Evolutionary conservation across 805 yeast genomes (phyloP).

Genomic region (Maudiozyma saulgeensis): DNA sequence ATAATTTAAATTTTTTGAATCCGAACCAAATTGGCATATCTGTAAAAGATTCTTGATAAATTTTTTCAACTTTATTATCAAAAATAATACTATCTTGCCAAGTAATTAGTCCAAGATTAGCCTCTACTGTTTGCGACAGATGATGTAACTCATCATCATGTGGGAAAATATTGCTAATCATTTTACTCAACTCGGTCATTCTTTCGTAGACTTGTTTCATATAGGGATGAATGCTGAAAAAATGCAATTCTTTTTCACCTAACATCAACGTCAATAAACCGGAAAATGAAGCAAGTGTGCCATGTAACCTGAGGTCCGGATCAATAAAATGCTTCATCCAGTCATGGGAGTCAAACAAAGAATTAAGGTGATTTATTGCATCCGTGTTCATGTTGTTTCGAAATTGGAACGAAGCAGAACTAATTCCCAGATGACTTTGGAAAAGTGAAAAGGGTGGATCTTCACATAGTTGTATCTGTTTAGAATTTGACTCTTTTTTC

Average conservation of each 20-base stretch:
- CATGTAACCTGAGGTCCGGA: constrained; percentile 44
- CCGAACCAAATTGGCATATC: constrained; percentile 77
- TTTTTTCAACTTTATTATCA: constrained; percentile 38
- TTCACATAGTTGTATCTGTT: constrained; percentile 37
- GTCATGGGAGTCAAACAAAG: constrained; percentile 46
- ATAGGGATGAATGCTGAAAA: constrained; percentile 39
- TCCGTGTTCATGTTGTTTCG: constrained; percentile 30
- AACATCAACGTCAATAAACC: constrained; percentile 47
- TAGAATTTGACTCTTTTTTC: constrained; percentile 28
- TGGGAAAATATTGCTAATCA: constrained; percentile 14
- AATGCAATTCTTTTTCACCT: constrained; percentile 49
- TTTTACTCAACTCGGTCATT: constrained; percentile 22
- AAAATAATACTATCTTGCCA: constrained; percentile 30
- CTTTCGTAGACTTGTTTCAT: constrained; percentile 33
- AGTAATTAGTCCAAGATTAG: constrained; percentile 5
- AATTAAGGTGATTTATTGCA: constrained; percentile 48
- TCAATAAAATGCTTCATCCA: constrained; percentile 49
- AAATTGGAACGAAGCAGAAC: constrained; percentile 46
- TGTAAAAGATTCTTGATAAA: constrained; percentile 42
- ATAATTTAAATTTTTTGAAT: constrained; percentile 48
- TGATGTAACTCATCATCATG: constrained; percentile 12
- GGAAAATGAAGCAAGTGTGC: constrained; percentile 47
- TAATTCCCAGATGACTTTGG: constrained; percentile 59
- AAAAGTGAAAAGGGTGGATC: constrained; percentile 51
- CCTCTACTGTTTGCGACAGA: constrained; percentile 6